Evolutionary conservation across 495 filamentous ascomycete species (phyloP).

Genomic region (Staphylotrichum longicolle): DNA sequence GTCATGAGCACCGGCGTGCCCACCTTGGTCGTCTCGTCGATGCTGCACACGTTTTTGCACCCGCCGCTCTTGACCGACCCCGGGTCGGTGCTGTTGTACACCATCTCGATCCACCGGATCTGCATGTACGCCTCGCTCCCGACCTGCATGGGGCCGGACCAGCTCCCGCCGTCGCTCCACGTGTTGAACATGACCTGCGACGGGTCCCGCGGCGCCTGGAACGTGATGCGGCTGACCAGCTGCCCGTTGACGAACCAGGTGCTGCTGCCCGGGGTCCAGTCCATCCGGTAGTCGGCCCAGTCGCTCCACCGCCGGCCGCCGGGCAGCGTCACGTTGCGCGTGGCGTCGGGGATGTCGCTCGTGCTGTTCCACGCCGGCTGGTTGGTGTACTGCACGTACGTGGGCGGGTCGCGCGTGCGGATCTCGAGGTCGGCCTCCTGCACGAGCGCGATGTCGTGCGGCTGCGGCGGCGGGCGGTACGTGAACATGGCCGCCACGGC

Average conservation of each 20-base stretch:
- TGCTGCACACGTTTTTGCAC: constrained; percentile 49
- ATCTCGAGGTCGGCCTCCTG: constrained; percentile 80
- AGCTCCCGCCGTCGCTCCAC: constrained; percentile 71
- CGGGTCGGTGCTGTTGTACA: constrained; percentile 58
- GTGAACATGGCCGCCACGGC: constrained; percentile 41
- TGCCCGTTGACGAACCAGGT: constrained; percentile 66
- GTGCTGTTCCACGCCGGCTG: constrained; percentile 56
- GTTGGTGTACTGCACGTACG: constrained; percentile 67
- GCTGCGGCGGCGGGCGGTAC: constrained; percentile 43
- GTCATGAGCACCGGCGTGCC: constrained; percentile 38
- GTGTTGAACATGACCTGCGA: constrained; percentile 65
- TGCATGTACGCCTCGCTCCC: constrained; percentile 60
- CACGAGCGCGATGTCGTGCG: constrained; percentile 39
- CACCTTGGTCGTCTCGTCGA: constrained; percentile 45
- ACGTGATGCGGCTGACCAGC: constrained; percentile 55
- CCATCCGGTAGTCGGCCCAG: constrained; percentile 69
- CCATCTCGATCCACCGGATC: constrained; percentile 72
- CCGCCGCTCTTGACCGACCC: constrained; percentile 20
- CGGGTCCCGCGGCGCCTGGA: constrained; percentile 60
- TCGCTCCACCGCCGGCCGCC: constrained; percentile 54
- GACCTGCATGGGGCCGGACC: constrained; percentile 67
- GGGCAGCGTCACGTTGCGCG: constrained; percentile 46
- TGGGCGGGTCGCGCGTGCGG: constrained; percentile 57
- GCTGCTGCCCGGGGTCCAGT: constrained; percentile 61
- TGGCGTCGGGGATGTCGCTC: constrained; percentile 47